Conservation (phyloP, 116 monocot species). For the Zostera marina region DNA sequence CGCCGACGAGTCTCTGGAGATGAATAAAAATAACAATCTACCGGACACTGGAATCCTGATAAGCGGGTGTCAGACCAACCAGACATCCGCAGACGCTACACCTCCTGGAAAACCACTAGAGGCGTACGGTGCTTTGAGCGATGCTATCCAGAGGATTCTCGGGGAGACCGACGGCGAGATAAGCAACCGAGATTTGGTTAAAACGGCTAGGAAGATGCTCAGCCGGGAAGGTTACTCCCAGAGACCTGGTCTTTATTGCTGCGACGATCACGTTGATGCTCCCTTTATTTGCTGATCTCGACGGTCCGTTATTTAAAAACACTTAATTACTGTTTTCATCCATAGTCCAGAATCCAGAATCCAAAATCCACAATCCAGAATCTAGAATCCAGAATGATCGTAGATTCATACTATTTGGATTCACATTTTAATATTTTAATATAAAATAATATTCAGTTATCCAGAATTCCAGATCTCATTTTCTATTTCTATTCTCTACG, state of each 20-base stretch:
- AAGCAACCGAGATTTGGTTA: slow-evolving; percentile 57
- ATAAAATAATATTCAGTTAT: too few relatives aligned
- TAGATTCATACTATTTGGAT: too few relatives aligned
- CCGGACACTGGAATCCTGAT: slow-evolving; percentile 62
- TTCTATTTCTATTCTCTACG: too few relatives aligned
- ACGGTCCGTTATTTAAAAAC: too few relatives aligned
- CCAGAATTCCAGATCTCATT: too few relatives aligned
- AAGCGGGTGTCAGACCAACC: slow-evolving; percentile 91
- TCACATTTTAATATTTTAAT: too few relatives aligned
- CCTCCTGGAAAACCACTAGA: slow-evolving; percentile 17
- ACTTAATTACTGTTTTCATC: too few relatives aligned
- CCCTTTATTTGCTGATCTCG: slow-evolving; percentile 51
- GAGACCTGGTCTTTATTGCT: slow-evolving; percentile 87
- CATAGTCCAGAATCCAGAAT: too few relatives aligned
- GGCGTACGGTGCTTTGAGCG: slow-evolving; percentile 89
- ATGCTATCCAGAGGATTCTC: slow-evolving; percentile 74
- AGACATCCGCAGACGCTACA: slow-evolving; percentile 83
- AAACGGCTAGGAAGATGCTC: slow-evolving; percentile 48
- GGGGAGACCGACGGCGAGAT: slow-evolving; percentile 26
- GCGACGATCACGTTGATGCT: slow-evolving; percentile 41
- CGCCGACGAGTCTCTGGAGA: slow-evolving; percentile 36
- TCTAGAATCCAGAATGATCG: too few relatives aligned
- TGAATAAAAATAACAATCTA: slow-evolving; percentile 25
- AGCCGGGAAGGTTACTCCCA: slow-evolving; percentile 57
- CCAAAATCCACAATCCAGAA: too few relatives aligned